These are phyloP conservation scores for Rubia peregrina DNA, from an alignment of 305 asterid genomes.

Conservation along the genomic window DNA sequence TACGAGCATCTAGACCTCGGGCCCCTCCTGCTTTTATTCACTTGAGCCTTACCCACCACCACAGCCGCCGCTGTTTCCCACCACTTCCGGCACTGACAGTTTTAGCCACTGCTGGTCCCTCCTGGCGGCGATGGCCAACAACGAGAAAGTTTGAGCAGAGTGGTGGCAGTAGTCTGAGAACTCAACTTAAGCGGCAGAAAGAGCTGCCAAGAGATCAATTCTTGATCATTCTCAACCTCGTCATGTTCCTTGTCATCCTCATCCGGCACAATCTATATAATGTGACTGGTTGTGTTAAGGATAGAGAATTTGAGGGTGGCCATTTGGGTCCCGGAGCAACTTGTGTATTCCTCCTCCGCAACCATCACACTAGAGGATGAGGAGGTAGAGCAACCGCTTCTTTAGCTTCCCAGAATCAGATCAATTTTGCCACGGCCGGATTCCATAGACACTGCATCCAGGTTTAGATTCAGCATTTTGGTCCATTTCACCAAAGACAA, in stretches of 20 bases:
- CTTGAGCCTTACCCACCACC: conserved; percentile 23
- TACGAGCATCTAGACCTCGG: conserved; percentile 94
- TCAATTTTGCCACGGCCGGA: conserved; percentile 33
- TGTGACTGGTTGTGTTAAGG: conserved; percentile 26
- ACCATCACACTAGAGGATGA: conserved; percentile 42
- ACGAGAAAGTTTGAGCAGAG: conserved; percentile 7
- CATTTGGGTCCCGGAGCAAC: conserved; percentile 25
- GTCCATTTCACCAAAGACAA: too few relatives aligned
- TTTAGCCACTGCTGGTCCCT: conserved; percentile 52
- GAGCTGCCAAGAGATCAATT: conserved; percentile 41
- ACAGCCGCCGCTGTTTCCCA: conserved; percentile 11
- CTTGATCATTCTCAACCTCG: conserved; percentile 8
- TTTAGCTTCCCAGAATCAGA: conserved; percentile 8
- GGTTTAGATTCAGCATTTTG: conserved; percentile 76
- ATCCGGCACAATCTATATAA: conserved; percentile 40
- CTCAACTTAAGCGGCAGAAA: conserved; percentile 31
- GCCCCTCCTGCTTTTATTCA: conserved; percentile 89
- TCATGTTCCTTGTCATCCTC: not conserved
- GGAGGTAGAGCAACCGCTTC: conserved; percentile 30
- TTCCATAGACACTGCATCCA: conserved; percentile 42
- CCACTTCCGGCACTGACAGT: conserved; percentile 47
- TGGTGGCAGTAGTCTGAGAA: not conserved
- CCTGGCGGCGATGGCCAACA: conserved; percentile 20
- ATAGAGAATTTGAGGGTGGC: conserved; percentile 70
- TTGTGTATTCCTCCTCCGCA: conserved; percentile 49